A percentile compares a stretch with the other conserved stretches of the same genome.
These are phyloP conservation scores for Zasmidium cellare DNA, from an alignment of 2,329 filamentous ascomycete species.

Conservation along the genomic window DNA sequence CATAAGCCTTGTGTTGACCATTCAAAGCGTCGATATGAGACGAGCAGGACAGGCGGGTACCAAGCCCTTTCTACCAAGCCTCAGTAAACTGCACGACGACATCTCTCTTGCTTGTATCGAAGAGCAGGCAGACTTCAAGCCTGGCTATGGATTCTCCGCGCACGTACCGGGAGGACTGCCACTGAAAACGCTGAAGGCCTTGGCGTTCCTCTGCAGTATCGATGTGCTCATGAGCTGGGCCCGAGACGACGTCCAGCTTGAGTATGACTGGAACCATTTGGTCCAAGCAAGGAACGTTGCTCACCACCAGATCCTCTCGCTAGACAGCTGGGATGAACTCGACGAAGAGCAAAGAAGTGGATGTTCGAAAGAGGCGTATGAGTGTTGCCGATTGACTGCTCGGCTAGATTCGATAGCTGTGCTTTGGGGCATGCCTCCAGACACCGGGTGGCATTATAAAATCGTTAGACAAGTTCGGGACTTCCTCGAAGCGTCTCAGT, in stretches of 20 bases:
- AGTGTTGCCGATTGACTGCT: neutral
- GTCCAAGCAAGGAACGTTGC: neutral
- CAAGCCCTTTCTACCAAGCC: neutral
- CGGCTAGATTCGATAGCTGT: neutral
- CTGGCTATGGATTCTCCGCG: neutral
- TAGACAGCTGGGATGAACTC: neutral
- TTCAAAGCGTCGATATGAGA: neutral
- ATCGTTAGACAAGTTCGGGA: neutral
- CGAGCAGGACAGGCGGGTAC: neutral
- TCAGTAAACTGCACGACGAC: neutral
- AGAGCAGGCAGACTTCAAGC: neutral
- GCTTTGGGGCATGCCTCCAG: neutral
- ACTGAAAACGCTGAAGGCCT: neutral
- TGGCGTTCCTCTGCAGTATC: neutral
- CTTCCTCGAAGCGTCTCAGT: neutral
- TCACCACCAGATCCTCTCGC: neutral
- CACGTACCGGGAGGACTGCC: neutral
- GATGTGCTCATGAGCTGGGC: neutral
- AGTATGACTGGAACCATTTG: neutral
- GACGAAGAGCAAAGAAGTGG: neutral
- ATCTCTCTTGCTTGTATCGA: neutral
- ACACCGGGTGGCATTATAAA: neutral
- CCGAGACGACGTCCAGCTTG: neutral
- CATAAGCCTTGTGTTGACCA: neutral
- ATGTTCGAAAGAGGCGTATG: neutral